phyloP scores from a whole-genome alignment of 2,329 filamentous ascomycete species.

The Talaromyces sp. region DNA sequence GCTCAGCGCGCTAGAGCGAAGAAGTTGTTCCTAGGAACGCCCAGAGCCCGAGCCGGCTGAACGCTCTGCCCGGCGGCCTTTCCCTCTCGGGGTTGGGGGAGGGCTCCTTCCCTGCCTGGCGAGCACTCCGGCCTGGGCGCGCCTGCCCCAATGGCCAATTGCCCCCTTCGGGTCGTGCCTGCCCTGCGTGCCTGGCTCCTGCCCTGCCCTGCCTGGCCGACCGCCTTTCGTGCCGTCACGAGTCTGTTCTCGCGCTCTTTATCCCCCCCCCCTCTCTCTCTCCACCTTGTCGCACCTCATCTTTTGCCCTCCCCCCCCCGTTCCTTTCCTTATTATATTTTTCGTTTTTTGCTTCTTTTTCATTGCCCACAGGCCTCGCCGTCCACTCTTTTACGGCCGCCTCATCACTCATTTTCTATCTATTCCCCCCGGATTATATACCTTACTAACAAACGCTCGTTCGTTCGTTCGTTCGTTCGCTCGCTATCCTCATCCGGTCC shows the following conservation, averaged over 20 bases:
- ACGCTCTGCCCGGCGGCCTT: neutral
- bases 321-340: slow-evolving; percentile 19
- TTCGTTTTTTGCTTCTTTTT: slow-evolving; percentile 20
- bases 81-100: neutral
- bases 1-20: neutral
- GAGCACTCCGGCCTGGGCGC: neutral
- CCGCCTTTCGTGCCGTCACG: neutral
- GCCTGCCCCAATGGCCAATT: neutral
- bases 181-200: neutral
- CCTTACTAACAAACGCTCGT: neutral
- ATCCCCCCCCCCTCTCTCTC: slow-evolving; percentile 13
- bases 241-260: slow-evolving; percentile 18
- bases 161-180: neutral
- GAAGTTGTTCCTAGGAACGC: no score
- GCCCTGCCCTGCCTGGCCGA: neutral
- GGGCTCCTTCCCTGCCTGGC: neutral
- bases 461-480: neutral
- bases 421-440: neutral
- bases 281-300: slow-evolving; percentile 12
- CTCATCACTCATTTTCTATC: slow-evolving; percentile 27
- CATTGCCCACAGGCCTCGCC: slow-evolving; percentile 29
- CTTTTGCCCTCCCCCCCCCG: slow-evolving; percentile 18
- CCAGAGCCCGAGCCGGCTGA: neutral
- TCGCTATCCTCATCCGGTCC: neutral
- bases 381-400: slow-evolving; percentile 49